A percentile compares a stretch with the other conserved stretches of the same genome.
phyloP scores from a whole-genome alignment of 495 filamentous ascomycete genomes.

The Penicillium soppii region DNA sequence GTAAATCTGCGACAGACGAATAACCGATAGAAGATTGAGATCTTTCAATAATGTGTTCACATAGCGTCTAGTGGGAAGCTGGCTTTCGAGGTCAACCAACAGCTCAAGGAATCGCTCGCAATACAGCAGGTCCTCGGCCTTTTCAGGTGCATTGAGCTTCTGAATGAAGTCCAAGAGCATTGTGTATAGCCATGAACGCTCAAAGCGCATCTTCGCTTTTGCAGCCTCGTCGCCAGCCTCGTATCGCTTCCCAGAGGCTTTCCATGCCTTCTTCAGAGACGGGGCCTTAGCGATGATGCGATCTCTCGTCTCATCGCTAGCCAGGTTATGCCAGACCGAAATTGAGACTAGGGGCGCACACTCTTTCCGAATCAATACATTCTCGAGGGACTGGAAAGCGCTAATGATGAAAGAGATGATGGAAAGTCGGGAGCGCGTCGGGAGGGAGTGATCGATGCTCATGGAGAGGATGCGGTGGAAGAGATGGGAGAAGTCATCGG shows the following conservation, averaged over 20 bases:
- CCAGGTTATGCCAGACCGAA: constrained; percentile 91
- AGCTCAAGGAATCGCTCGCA: constrained; percentile 94
- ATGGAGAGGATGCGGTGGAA: constrained; percentile 90
- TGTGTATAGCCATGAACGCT: constrained; percentile 90
- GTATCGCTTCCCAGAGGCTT: constrained; percentile 79
- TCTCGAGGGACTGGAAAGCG: constrained; percentile 93
- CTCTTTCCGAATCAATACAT: constrained; percentile 84
- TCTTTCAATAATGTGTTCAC: constrained; percentile 91
- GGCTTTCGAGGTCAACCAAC: constrained; percentile 85
- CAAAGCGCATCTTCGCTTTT: constrained; percentile 81
- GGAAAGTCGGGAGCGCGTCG: constrained; percentile 68
- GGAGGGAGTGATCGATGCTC: constrained; percentile 76
- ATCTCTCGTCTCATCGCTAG: constrained; percentile 67
- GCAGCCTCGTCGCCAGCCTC: constrained; percentile 79
- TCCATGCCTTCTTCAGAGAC: constrained; percentile 85
- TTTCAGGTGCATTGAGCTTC: constrained; percentile 60
- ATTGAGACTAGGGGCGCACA: constrained; percentile 94
- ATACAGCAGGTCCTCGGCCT: constrained; percentile 69
- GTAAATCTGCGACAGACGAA: constrained; percentile 76
- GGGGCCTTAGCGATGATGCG: constrained; percentile 64
- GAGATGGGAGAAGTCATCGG: constrained; percentile 81
- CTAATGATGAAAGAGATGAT: constrained; percentile 84
- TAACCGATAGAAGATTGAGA: constrained; percentile 80
- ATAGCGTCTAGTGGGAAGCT: constrained; percentile 90
- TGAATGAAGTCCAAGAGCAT: constrained; percentile 81